Evolutionary conservation across 148 eudicot species (phyloP).

Genomic region (Agrostemma githago): DNA sequence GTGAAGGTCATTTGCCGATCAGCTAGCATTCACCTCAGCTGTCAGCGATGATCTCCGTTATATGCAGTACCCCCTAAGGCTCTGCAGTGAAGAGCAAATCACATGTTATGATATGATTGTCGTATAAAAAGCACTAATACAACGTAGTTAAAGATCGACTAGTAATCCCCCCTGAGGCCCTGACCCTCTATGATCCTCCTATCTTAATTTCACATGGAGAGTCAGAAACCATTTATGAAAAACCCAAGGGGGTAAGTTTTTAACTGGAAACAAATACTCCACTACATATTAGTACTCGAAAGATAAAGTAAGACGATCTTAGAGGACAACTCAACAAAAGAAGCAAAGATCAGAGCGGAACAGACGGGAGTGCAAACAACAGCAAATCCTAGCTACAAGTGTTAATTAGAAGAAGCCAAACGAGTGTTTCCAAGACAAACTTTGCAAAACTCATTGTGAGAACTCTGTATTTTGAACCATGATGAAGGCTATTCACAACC

Average conservation of each 20-base stretch:
- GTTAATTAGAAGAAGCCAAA: not conserved
- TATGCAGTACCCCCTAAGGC: slow-evolving; percentile 1
- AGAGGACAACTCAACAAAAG: not conserved
- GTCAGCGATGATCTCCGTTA: slow-evolving; percentile 30
- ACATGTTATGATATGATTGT: not conserved
- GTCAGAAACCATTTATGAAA: too few species aligned
- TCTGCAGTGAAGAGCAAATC: slow-evolving; percentile 3
- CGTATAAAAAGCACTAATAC: not conserved
- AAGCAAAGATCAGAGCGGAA: not conserved
- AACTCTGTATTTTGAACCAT: not conserved
- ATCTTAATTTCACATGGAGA: not conserved
- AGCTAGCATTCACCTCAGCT: not conserved
- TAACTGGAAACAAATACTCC: not conserved
- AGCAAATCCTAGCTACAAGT: not conserved
- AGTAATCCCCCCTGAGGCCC: not conserved
- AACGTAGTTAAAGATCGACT: not conserved
- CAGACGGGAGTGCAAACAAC: not conserved
- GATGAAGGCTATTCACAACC: not conserved
- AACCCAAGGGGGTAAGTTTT: too few species aligned
- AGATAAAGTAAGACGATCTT: not conserved
- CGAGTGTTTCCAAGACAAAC: not conserved
- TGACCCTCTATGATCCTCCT: not conserved
- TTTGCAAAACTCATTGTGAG: not conserved
- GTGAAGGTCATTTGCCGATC: slow-evolving; percentile 13
- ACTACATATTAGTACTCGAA: not conserved